Conservation (phyloP, 164 flowering plant species). For the Amborella trichopoda region DNA sequence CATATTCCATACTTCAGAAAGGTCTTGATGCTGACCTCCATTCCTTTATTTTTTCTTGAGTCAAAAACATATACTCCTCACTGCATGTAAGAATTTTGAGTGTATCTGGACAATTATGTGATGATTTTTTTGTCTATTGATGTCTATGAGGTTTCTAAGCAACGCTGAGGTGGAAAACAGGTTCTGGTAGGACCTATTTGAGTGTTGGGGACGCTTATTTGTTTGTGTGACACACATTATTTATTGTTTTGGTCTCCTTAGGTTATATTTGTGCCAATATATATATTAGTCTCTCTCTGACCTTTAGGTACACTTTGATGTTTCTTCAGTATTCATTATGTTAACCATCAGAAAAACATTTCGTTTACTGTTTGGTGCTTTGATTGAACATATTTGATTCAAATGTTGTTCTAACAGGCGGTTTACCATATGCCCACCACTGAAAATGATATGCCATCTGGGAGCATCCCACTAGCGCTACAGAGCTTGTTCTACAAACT, state of each 20-base stretch:
- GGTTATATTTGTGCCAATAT: not conserved
- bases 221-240: too few relatives aligned
- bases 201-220: too few relatives aligned
- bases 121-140: not conserved
- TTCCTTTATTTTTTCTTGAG: not conserved
- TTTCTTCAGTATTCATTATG: not conserved
- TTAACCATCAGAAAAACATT: not conserved
- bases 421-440: conserved; percentile 98
- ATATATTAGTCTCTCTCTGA: not conserved
- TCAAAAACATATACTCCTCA: too few relatives aligned
- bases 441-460: conserved; percentile 82
- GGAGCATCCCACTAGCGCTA: conserved; percentile 86
- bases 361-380: not conserved
- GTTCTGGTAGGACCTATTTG: too few relatives aligned
- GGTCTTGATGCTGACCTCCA: conserved; percentile 23
- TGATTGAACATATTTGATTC: not conserved
- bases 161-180: too few relatives aligned
- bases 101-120: not conserved
- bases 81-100: not conserved
- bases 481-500: conserved; percentile 93
- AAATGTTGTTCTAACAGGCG: conserved; percentile 37
- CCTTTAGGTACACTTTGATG: not conserved
- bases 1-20: conserved; percentile 89
- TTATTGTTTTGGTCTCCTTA: too few relatives aligned
- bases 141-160: too few relatives aligned